Evolutionary conservation across 2,329 filamentous ascomycete species (phyloP), one percentile per base, ranked within the genome.

Genomic region (Chaetomium globosum): DNA sequence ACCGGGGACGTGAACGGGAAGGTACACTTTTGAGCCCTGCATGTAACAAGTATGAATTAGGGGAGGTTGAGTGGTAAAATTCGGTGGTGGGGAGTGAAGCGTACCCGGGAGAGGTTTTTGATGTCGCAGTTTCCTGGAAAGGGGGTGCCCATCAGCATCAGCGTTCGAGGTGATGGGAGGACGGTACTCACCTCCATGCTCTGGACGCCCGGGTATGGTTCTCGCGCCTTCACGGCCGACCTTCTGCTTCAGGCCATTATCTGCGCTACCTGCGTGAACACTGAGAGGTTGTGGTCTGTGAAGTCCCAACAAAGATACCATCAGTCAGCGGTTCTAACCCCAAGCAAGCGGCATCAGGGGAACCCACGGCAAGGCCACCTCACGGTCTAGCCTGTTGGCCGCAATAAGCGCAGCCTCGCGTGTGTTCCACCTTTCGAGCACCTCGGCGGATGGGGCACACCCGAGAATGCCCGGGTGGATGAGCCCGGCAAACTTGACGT

Each of bases 401-500:
- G 85, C 80, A 67, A 96, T 93, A 10, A 97, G 83, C 68, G 94
- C 90, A 13, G 79, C 88, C 77, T 97, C 93, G 39, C 93, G 90
- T 65, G 81, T 82, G 74, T 96, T 97, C 93, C 93, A 97, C 60
- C 87, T 88, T 0, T 85, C 86, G 12, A 97, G 85, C 19, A 97
- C 81, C 70, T 92, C 88, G 3, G 87, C 80, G 0, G 91, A 94
- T 0, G 93, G 93, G 0, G 93, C 93, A 73, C 92, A 96, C 21
- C 93, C 93, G 10, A 97, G 81, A 69, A 97, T 97, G 4, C 93
- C 93, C 0, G 93, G 93, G 75, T 97, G 93, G 74, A 97, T 96
- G 36, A 97, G 82, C 0, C 93, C 92, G 0, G 93, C 87, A 75
- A 97, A 97, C 51, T 91, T 89, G 51, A 97, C 93, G 68, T 90